Conservation (phyloP, 371 early-diverging fungal genomes). For the Basidiobolus meristosporus region DNA sequence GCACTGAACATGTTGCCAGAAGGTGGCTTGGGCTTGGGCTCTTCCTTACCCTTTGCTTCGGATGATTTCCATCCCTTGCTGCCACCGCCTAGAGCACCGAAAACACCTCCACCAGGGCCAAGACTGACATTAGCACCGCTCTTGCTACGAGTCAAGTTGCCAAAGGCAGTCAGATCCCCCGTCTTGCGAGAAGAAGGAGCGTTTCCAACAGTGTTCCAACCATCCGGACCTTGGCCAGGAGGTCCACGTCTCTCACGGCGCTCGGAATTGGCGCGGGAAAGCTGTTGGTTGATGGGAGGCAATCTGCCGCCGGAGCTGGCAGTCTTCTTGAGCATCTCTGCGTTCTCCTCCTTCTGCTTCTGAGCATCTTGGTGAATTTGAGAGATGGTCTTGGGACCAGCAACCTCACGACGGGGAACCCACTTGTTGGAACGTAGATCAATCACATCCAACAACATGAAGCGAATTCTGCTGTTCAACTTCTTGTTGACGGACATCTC, state of each 20-base stretch:
- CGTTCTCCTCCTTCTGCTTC: conserved; percentile 39
- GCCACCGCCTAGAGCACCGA: conserved; percentile 19
- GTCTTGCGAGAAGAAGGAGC: conserved; percentile 19
- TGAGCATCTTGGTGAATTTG: conserved; percentile 66
- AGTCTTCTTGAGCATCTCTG: conserved; percentile 41
- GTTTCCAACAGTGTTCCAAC: conserved; percentile 46
- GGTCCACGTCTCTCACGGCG: conserved; percentile 27
- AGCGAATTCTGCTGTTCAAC: conserved; percentile 70
- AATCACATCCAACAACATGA: conserved; percentile 82
- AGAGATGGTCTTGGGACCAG: conserved; percentile 74
- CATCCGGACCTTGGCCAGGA: conserved; percentile 28
- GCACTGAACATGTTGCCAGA: conserved; percentile 35
- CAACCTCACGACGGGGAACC: conserved; percentile 30
- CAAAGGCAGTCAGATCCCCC: conserved; percentile 62
- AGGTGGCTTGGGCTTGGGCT: conserved; percentile 10
- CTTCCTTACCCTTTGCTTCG: conserved; percentile 10
- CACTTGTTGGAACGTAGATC: conserved; percentile 73
- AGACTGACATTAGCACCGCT: conserved; percentile 17
- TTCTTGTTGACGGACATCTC: conserved; percentile 37
- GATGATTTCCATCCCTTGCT: conserved; percentile 15
- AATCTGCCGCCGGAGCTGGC: conserved; percentile 32
- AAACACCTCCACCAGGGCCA: conserved; percentile 35
- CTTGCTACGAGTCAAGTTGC: conserved; percentile 49
- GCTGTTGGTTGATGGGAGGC: background rate
- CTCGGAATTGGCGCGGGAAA: conserved; percentile 10